phyloP scores from a whole-genome alignment of 208 protist species.

The Leishmania tropica region DNA sequence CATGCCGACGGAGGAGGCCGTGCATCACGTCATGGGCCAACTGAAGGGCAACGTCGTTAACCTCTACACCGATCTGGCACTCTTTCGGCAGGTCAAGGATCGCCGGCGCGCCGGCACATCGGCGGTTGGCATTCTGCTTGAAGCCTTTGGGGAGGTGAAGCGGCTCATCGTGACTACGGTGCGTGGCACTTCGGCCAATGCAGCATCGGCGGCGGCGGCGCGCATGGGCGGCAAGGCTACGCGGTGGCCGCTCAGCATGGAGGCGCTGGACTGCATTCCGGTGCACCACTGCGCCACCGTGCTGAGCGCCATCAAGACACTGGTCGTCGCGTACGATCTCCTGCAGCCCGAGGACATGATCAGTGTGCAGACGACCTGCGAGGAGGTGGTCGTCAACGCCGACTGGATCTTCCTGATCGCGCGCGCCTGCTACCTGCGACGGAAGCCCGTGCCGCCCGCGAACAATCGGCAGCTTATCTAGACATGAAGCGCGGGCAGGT shows the following conservation, averaged over 20 bases:
- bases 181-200: slow-evolving; percentile 29
- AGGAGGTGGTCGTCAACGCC: slow-evolving; percentile 85
- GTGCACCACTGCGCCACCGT: slow-evolving; percentile 74
- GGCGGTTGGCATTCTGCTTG: slow-evolving; percentile 73
- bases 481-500: not conserved
- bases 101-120: slow-evolving; percentile 53
- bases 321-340: slow-evolving; percentile 85
- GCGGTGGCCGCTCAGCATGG: slow-evolving; percentile 78
- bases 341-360: slow-evolving; percentile 51
- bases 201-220: slow-evolving; percentile 7
- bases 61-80: slow-evolving; percentile 81
- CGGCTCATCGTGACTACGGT: slow-evolving; percentile 58
- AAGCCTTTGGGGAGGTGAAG: slow-evolving; percentile 84
- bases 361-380: slow-evolving; percentile 47
- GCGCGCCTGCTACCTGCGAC: slow-evolving; percentile 67
- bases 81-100: slow-evolving; percentile 84
- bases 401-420: slow-evolving; percentile 86
- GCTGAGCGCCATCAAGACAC: slow-evolving; percentile 78
- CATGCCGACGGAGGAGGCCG: slow-evolving; percentile 62
- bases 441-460: slow-evolving; percentile 61
- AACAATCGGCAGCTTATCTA: slow-evolving; percentile 59
- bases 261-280: slow-evolving; percentile 71
- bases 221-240: slow-evolving; percentile 24
- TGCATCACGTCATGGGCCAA: slow-evolving; percentile 79
- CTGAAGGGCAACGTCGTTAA: slow-evolving; percentile 90